These are phyloP conservation scores for Candida lessepsii DNA, from an alignment of 805 yeast genomes.

Conservation along the genomic window DNA sequence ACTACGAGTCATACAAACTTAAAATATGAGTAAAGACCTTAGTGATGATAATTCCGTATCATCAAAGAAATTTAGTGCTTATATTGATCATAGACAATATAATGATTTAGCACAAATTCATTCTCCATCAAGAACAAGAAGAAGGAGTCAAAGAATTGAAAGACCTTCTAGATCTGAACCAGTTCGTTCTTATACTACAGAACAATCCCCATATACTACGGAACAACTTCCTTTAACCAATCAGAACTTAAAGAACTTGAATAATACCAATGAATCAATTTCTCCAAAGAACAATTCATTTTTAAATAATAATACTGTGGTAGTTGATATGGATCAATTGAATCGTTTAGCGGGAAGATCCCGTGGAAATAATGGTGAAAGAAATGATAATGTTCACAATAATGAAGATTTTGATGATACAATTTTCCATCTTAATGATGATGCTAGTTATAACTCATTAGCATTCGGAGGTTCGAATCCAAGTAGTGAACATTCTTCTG, in stretches of 20 bases:
- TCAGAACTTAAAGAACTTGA: conserved; percentile 32
- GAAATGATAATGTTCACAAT: background rate
- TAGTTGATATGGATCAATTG: conserved; percentile 39
- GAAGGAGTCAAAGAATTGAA: conserved; percentile 17
- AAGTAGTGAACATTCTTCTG: conserved; percentile 56
- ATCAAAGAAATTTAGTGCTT: conserved; percentile 13
- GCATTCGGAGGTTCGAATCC: conserved; percentile 61
- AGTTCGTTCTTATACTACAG: background rate
- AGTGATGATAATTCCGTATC: conserved; percentile 7
- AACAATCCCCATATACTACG: background rate
- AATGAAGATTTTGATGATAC: conserved; percentile 1
- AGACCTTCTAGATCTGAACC: background rate
- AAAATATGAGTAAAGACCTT: background rate
- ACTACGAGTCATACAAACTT: background rate
- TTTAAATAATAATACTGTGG: conserved; percentile 20
- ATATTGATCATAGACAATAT: conserved; percentile 30
- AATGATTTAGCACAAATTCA: conserved; percentile 28
- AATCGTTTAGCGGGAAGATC: conserved; percentile 12
- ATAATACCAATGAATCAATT: conserved; percentile 8
- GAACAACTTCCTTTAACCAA: conserved; percentile 34
- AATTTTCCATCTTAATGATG: conserved; percentile 11
- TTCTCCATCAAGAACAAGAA: conserved; percentile 29
- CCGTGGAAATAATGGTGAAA: conserved; percentile 17
- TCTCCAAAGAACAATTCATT: conserved; percentile 12
- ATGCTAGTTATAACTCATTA: conserved; percentile 24